Evolutionary conservation across 345 rosid species (phyloP).

Genomic region (Eutrema yunnanense): DNA sequence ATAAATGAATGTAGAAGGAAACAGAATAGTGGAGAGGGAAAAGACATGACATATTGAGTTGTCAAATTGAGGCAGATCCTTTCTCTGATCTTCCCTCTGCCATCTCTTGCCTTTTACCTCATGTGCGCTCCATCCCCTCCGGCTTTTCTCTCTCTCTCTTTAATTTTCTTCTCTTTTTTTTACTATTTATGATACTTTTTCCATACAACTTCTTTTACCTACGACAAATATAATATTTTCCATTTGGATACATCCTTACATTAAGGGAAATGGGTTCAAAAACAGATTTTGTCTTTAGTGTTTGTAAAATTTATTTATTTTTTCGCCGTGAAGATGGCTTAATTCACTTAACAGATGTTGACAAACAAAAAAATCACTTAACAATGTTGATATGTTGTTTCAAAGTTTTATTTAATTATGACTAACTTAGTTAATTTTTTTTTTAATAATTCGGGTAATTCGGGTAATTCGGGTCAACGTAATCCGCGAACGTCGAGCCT

Average conservation of each 20-base stretch:
- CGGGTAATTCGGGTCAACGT: too few species aligned
- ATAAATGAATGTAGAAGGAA: slow-evolving; percentile 2
- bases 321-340: too few species aligned
- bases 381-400: too few species aligned
- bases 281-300: not conserved
- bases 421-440: too few species aligned
- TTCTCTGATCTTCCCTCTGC: slow-evolving; percentile 32
- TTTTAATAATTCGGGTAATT: too few species aligned
- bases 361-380: too few species aligned
- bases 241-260: not conserved
- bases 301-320: not conserved
- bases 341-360: too few species aligned
- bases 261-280: not conserved
- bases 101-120: slow-evolving; percentile 30
- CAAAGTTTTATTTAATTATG: too few species aligned
- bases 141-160: not conserved
- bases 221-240: not conserved
- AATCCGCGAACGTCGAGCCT: too few species aligned
- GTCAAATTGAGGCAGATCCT: slow-evolving; percentile 34
- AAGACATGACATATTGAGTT: slow-evolving; percentile 33
- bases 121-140: slow-evolving; percentile 21
- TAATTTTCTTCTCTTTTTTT: not conserved
- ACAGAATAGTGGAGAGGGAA: not conserved
- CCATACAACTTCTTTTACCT: not conserved
- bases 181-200: not conserved